A percentile compares a stretch with the other conserved stretches of the same genome.
Evolutionary conservation across 176 grass and related monocot species (phyloP).

Genomic region (Microstegium vimineum): DNA sequence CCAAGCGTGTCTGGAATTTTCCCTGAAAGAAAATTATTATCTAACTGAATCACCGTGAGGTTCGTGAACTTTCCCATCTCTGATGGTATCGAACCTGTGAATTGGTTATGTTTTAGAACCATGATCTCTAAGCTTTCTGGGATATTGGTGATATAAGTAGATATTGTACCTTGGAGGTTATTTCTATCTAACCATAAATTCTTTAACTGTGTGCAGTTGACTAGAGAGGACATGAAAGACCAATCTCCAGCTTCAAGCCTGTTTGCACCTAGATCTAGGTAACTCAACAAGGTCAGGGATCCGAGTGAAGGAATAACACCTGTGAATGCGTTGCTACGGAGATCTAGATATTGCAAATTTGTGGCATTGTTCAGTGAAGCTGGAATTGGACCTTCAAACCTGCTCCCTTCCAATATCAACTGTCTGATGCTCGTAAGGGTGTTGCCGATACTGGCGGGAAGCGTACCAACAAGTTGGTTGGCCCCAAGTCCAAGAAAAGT

Average conservation of each 20-base stretch:
- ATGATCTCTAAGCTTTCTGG: neutral
- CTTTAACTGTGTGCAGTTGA: too few species aligned
- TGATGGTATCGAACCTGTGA: neutral
- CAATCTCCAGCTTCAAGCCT: neutral
- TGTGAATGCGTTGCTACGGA: neutral
- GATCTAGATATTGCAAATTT: neutral
- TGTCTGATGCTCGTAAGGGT: neutral
- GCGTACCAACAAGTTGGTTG: neutral
- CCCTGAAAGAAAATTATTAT: neutral
- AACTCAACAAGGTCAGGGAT: neutral
- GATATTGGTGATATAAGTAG: neutral
- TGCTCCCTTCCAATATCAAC: neutral
- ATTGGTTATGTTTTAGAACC: neutral
- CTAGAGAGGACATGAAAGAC: too few species aligned
- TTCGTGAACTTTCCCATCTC: neutral
- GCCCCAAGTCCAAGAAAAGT: neutral
- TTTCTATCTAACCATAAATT: too few species aligned
- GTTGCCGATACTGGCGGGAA: neutral
- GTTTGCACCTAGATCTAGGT: neutral
- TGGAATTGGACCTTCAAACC: constrained; percentile 20
- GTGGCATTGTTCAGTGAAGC: neutral
- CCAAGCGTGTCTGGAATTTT: neutral
- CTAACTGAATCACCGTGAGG: neutral
- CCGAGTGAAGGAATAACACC: neutral
- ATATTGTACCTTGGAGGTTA: too few species aligned